Base-by-base conservation (phyloP, 192 early-diverging fungal species). In the Phlyctochytrium arcticum region DNA sequence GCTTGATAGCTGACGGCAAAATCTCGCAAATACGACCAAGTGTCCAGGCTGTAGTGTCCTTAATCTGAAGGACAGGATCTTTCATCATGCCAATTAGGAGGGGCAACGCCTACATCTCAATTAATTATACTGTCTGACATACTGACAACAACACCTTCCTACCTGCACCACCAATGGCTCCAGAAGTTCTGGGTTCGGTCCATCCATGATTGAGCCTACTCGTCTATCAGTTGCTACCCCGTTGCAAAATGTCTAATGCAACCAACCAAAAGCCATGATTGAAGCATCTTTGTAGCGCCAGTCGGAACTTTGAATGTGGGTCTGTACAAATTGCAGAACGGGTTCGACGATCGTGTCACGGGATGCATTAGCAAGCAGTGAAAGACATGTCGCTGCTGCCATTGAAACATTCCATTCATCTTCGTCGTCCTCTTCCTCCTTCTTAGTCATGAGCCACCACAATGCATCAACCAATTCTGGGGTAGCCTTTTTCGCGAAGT, bases 391-490 rank as follows among this genome's bases (percentile, higher is more conserved):
- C 23, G 91, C 90, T 24, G 98, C 92, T 26, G 96, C 95, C 98
- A 99, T 99, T 5, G 92, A 87, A 37, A 93, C 84, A 72, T 91
- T 98, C 96, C 96, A 99, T 74, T 98, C 96, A 71, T 99, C 98
- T 60, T 96, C 98, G 65, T 98, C 98, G 19, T 95, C 94, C 39
- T 98, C 95, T 69, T 96, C 96, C 36, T 98, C 96, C 83, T 90
- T 93, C 77, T 93, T 93, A 50, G 98, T 96, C 77, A 99, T 80
- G 46, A 98, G 68, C 66, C 78, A 89, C 32, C 97, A 76, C 32
- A 99, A 78, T 19, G 90, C 89, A 17, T 92, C 90, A 12, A 93
- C 75, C 57, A 96, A 87, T 62, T 96, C 88, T n/a, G 76, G 65
- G 17, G 90, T 80, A 55, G 89, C 87, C 6, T 76, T 77, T 67